Percentiles rank a stretch among this genome's conserved stretches.
phyloP scores from a whole-genome alignment of 2,329 filamentous ascomycete species.

The Lizonia empirigonia region DNA sequence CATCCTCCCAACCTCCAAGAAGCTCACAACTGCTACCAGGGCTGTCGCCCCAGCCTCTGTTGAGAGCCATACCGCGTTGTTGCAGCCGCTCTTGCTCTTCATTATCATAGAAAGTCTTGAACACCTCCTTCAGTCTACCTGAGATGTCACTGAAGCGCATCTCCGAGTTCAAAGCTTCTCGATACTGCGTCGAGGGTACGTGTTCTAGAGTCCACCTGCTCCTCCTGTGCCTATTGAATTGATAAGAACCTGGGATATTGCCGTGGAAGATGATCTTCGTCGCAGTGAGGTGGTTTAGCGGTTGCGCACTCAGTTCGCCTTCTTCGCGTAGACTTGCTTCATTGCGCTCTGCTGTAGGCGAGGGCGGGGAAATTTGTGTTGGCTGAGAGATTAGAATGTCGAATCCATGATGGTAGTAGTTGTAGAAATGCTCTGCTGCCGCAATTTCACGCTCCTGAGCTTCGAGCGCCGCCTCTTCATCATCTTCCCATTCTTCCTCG shows the following conservation, averaged over 20 bases:
- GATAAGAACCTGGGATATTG: constrained; percentile 93
- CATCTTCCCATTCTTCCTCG: constrained; percentile 56
- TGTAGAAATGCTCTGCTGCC: constrained; percentile 81
- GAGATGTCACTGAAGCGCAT: constrained; percentile 67
- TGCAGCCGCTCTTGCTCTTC: constrained; percentile 59
- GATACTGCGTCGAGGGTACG: constrained; percentile 50
- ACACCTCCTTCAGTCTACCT: constrained; percentile 68
- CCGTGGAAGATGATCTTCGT: constrained; percentile 93
- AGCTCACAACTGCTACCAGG: constrained; percentile 84
- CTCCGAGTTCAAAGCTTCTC: constrained; percentile 70
- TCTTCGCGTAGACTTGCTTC: constrained; percentile 31
- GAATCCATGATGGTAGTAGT: constrained; percentile 95
- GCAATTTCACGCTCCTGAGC: constrained; percentile 64
- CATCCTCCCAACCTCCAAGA: constrained; percentile 71
- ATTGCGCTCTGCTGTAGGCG: constrained; percentile 62
- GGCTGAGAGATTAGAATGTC: constrained; percentile 89
- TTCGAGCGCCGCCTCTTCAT: constrained; percentile 56
- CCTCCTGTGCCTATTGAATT: constrained; percentile 92
- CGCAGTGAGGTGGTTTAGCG: constrained; percentile 72
- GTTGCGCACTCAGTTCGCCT: constrained; percentile 37
- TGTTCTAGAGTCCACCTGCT: constrained; percentile 80
- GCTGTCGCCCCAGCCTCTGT: constrained; percentile 88
- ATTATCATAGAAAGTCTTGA: constrained; percentile 69
- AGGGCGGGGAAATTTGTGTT: constrained; percentile 56
- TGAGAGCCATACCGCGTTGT: constrained; percentile 77